Base-by-base conservation (phyloP, 768 basidiomycete genomes). In the Mycena latifolia region DNA sequence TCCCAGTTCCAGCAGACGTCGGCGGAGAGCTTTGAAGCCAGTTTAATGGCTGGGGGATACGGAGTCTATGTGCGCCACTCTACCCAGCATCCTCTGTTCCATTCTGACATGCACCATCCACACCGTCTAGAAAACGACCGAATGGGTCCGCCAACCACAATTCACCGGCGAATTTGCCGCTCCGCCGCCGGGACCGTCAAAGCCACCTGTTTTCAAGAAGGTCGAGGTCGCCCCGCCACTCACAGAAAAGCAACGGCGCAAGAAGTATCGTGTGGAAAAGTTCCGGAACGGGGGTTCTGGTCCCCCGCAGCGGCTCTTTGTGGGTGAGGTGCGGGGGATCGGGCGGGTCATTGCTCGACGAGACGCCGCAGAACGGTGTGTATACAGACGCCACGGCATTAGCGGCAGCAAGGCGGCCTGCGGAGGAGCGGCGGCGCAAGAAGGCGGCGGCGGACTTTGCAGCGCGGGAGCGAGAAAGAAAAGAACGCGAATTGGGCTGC, bases 11-110 rank as follows among this genome's bases (percentile, higher is more conserved):
- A 85, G 71, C 82, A 84, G 72, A 85, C 84, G 25, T 84, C 83
- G 12, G 84, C 85, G 33, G 84, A 85, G 72, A 87, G 85, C 63
- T 87, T 86, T 69, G 85, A 86, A 62, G 85, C 87, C 70, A 84
- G 84, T 52, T 70, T 87, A 39, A 84, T 86, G 76, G 84, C 84
- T 17, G 84, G 85, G n/a, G 85, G 85, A 2, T 86, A 86, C 63
- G 83, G 80, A 0, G 77, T 76, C 31, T 86, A 86, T 65, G 85
- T 80, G 69, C 73, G 79, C 70, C 27, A 28, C 5, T 29, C 41
- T 69, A 18, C 51, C 18, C 28, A n/a, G 35, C 43, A 6, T 28
- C 43, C 17, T 35, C 25, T 29, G 15, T 31, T 28, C 24, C 8
- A 43, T 31, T n/a, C 43, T 51, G 8, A 57, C 33, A 33, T 45